Conservation (phyloP, 441 rosid genomes). For the Lagerstroemia fauriei region DNA sequence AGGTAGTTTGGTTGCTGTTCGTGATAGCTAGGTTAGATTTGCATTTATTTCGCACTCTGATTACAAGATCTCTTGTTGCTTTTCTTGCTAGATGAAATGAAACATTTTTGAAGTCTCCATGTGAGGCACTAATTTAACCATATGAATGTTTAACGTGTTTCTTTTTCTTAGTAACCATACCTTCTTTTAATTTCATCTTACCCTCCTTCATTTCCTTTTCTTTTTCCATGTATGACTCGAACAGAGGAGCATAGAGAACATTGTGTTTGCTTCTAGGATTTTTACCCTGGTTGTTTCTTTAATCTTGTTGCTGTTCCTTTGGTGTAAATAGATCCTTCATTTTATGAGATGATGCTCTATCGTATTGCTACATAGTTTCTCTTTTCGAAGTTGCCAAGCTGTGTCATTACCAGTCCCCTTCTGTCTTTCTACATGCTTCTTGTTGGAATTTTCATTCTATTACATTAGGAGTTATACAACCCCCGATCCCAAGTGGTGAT, state of each 20-base stretch:
- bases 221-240: neutral
- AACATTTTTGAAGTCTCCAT: neutral
- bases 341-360: neutral
- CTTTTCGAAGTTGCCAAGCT: neutral
- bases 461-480: slow-evolving; percentile 44
- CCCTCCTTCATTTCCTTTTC: neutral
- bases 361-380: neutral
- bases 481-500: slow-evolving; percentile 46
- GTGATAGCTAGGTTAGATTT: neutral
- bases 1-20: neutral
- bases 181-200: neutral
- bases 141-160: neutral
- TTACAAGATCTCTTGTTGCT: neutral
- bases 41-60: neutral
- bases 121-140: neutral
- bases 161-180: neutral
- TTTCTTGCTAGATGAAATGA: neutral
- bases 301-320: neutral
- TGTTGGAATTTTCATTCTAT: neutral
- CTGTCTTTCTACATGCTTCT: neutral
- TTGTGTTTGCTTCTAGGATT: neutral
- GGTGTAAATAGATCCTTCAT: neutral
- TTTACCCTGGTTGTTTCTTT: neutral
- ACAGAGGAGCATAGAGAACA: neutral
- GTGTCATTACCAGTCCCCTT: neutral